phyloP scores from a whole-genome alignment of 1,139 yeast genomes.

The Yamadazyma spencermartinsiae region DNA sequence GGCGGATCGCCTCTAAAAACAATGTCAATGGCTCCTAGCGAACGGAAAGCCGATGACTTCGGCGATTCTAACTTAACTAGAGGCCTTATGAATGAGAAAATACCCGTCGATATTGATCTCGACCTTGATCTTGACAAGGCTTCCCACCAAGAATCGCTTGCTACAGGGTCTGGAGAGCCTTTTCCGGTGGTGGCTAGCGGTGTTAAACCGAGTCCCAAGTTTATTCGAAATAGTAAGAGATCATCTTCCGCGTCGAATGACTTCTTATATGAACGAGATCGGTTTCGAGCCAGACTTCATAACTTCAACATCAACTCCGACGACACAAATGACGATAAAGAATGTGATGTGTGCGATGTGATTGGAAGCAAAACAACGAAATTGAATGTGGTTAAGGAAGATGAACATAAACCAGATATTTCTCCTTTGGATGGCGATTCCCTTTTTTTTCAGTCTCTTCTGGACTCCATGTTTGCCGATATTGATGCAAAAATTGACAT shows the following conservation, averaged over 20 bases:
- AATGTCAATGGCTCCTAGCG: slow-evolving; percentile 3
- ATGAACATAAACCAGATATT: slow-evolving; percentile 4
- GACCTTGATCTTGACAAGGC: too few species aligned
- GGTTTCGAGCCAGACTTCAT: slow-evolving; percentile 43
- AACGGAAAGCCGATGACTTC: not conserved
- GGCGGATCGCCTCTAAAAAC: slow-evolving; percentile 6
- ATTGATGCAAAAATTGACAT: slow-evolving; percentile 14
- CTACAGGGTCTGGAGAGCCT: too few species aligned
- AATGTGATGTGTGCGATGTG: slow-evolving; percentile 41
- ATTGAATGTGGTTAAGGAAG: slow-evolving; percentile 25
- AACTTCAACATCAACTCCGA: slow-evolving; percentile 26
- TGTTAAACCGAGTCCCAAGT: not conserved
- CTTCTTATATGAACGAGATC: slow-evolving; percentile 41
- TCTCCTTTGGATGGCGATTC: slow-evolving; percentile 31
- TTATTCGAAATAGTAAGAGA: slow-evolving; percentile 26
- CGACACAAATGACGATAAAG: slow-evolving; percentile 12
- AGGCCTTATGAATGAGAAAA: not conserved
- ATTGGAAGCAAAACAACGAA: slow-evolving; percentile 42
- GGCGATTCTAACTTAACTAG: not conserved
- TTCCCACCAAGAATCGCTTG: too few species aligned
- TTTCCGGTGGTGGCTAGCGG: not conserved
- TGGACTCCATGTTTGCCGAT: slow-evolving; percentile 1
- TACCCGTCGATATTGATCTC: too few species aligned
- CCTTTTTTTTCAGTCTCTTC: slow-evolving; percentile 17
- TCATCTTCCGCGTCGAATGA: slow-evolving; percentile 47